These are phyloP conservation scores for Mediolabrus comicus DNA, from an alignment of 108 stramenopile genomes.

Conservation along the genomic window DNA sequence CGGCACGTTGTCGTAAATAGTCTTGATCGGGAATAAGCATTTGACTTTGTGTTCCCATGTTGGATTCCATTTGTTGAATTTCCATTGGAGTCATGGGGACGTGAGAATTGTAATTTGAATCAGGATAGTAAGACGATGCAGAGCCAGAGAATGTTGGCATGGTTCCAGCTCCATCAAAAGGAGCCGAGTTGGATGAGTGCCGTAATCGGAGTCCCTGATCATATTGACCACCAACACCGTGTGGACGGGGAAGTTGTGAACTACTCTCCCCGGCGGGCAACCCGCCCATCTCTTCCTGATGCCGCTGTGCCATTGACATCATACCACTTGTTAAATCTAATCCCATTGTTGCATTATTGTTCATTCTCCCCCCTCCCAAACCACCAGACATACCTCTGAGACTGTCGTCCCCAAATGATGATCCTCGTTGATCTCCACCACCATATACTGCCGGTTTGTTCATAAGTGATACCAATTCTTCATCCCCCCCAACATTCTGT, in stretches of 20 bases:
- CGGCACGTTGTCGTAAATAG: constrained; percentile 79
- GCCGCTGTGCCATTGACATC: constrained; percentile 56
- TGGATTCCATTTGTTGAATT: constrained; percentile 87
- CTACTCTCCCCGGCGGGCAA: constrained; percentile 47
- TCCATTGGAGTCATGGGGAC: constrained; percentile 78
- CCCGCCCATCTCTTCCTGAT: constrained; percentile 48
- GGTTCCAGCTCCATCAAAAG: constrained; percentile 17
- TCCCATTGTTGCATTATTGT: constrained; percentile 47
- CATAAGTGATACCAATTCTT: constrained; percentile 56
- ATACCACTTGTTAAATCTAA: constrained; percentile 88
- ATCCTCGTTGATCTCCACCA: not conserved
- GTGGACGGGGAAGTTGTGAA: constrained; percentile 48
- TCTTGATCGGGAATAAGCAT: constrained; percentile 87
- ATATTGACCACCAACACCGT: constrained; percentile 14
- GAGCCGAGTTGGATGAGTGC: constrained; percentile 25
- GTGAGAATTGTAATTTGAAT: constrained; percentile 30
- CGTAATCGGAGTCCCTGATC: constrained; percentile 29
- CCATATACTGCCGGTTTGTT: constrained; percentile 73
- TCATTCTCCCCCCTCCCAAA: constrained; percentile 15
- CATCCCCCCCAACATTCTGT: constrained; percentile 45
- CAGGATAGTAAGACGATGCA: constrained; percentile 40
- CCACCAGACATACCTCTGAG: constrained; percentile 11
- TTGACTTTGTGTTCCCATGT: constrained; percentile 58
- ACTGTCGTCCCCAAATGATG: constrained; percentile 25
- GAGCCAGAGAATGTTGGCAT: constrained; percentile 33